Evolutionary conservation across 2,329 filamentous ascomycete species (phyloP).

Genomic region (Cladophialophora psammophila): DNA sequence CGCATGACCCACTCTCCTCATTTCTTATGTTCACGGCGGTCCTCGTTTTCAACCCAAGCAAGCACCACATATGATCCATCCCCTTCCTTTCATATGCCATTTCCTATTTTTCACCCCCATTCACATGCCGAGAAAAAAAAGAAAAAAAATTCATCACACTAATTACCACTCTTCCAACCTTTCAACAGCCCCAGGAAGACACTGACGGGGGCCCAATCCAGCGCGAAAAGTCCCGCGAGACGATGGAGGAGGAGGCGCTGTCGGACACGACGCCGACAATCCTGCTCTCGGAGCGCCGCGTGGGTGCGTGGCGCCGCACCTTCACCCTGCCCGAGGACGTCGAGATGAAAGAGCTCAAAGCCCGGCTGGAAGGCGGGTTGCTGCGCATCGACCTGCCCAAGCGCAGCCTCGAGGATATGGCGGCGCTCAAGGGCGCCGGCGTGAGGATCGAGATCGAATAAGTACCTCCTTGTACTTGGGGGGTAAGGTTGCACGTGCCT

Average conservation of each 20-base stretch:
- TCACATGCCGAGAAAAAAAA: background rate
- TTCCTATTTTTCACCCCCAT: background rate
- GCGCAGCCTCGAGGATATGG: constrained; percentile 32
- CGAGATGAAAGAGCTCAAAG: constrained; percentile 38
- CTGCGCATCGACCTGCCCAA: constrained; percentile 36
- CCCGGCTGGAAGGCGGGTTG: constrained; percentile 33
- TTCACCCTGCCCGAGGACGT: constrained; percentile 37
- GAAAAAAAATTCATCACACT: too few species aligned
- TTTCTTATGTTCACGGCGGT: too few species aligned
- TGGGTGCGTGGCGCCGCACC: constrained; percentile 36
- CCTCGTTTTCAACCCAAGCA: too few species aligned
- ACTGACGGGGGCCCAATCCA: constrained; percentile 33
- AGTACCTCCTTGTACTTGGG: background rate
- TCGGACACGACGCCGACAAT: constrained; percentile 31
- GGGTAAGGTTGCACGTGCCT: background rate
- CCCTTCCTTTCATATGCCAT: background rate
- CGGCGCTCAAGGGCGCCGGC: constrained; percentile 26
- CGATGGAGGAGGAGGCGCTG: constrained; percentile 29
- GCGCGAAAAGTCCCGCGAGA: constrained; percentile 34
- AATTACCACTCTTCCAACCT: background rate
- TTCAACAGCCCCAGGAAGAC: background rate
- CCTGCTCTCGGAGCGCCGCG: constrained; percentile 34
- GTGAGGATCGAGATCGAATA: constrained; percentile 36
- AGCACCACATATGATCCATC: background rate
- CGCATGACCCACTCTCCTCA: background rate